phyloP scores from a whole-genome alignment of 2,329 filamentous ascomycete species.

The Penicillium sp. region DNA sequence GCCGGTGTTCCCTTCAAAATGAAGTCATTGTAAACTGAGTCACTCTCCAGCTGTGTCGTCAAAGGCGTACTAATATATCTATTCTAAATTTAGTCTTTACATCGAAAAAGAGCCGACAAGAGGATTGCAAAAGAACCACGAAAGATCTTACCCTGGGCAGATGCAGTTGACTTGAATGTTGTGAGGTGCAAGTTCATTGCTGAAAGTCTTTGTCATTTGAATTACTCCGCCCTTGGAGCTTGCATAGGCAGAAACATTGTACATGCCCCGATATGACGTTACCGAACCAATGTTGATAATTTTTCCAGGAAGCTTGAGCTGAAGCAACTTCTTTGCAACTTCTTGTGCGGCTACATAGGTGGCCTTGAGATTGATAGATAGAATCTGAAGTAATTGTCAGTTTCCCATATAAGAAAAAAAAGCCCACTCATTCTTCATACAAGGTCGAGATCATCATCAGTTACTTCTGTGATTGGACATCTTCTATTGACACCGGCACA shows the following conservation, averaged over 20 bases:
- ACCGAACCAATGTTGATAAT: constrained; percentile 80
- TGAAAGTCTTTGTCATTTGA: constrained; percentile 76
- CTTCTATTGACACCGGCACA: neutral
- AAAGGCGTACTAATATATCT: neutral
- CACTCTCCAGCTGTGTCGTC: neutral
- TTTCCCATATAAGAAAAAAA: neutral
- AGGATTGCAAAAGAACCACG: neutral
- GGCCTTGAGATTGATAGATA: neutral
- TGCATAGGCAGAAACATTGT: constrained; percentile 81
- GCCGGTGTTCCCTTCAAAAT: constrained; percentile 9
- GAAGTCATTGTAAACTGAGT: neutral
- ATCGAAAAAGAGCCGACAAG: neutral
- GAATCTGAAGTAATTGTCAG: neutral
- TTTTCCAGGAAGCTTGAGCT: constrained; percentile 6
- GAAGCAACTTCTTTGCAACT: neutral
- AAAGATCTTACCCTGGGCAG: neutral
- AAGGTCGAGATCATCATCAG: neutral
- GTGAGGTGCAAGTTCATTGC: constrained; percentile 75
- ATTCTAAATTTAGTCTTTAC: neutral
- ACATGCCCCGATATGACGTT: constrained; percentile 75
- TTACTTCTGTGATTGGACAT: neutral
- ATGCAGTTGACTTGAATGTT: constrained; percentile 71
- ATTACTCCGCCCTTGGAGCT: constrained; percentile 78
- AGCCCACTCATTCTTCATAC: neutral
- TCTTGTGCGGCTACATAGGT: neutral